phyloP scores from a whole-genome alignment of 768 basidiomycete species.

The Lentinula sp. region DNA sequence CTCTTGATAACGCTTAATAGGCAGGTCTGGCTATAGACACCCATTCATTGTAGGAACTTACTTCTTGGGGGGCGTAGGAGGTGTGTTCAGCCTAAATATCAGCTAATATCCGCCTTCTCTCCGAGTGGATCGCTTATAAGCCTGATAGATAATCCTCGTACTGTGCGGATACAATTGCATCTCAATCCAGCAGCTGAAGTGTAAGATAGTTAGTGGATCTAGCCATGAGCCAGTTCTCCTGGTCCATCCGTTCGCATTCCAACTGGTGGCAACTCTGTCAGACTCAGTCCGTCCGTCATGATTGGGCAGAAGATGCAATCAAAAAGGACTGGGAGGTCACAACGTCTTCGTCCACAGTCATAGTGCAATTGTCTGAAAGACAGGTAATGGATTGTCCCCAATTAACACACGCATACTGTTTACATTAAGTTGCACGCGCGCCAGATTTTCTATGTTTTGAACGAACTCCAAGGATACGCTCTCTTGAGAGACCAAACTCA shows the following conservation, averaged over 20 bases:
- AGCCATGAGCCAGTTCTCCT: constrained; percentile 44
- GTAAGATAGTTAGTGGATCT: constrained; percentile 35
- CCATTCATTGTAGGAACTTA: constrained; percentile 41
- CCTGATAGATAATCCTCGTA: constrained; percentile 36
- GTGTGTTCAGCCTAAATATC: constrained; percentile 11
- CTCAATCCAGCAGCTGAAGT: not conserved
- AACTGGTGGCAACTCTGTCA: constrained; percentile 35
- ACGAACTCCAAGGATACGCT: constrained; percentile 42
- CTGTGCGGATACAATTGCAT: constrained; percentile 22
- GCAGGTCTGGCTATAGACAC: constrained; percentile 35
- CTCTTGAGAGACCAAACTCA: constrained; percentile 29
- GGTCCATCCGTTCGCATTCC: constrained; percentile 28
- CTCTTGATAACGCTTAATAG: not conserved
- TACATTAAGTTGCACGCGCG: not conserved
- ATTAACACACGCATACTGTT: not conserved
- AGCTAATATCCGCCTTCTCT: too few relatives aligned
- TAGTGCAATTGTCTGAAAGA: constrained; percentile 27
- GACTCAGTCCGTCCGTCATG: constrained; percentile 17
- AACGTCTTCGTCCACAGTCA: constrained; percentile 25
- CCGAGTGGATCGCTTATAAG: not conserved
- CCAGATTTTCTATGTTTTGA: constrained; percentile 41
- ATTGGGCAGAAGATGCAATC: constrained; percentile 26
- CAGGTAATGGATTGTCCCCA: constrained; percentile 27
- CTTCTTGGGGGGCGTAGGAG: constrained; percentile 41
- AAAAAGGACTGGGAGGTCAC: constrained; percentile 24